Evolutionary conservation across 768 basidiomycete species (phyloP), one percentile per base, ranked within the genome.

Genomic region (Sporobolomyces roseus): DNA sequence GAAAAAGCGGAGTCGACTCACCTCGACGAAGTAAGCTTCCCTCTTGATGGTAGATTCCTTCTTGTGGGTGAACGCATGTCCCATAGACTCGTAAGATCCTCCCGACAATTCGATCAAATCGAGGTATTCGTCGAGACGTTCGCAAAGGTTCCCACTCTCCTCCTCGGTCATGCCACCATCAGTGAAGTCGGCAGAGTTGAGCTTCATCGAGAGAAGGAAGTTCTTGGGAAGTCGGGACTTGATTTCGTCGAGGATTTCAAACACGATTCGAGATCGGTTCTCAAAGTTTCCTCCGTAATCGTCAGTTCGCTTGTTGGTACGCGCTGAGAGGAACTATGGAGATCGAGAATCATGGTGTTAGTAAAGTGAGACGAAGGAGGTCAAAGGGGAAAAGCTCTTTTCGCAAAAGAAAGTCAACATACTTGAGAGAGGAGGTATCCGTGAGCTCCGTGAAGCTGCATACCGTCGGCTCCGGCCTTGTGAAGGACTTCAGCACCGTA

Each of bases 261-360:
- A 77, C 0, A 78, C 73, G 75, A 89, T 88, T 38, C 83, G 80
- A 13, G 81, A 78, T 2, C 89, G 80, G 55, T 82, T 83, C 75
- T 86, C 83, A 27, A 88, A 78, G 61, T 81, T 82, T 6, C 89
- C 88, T 0, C 88, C 88, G 75, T 87, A 90, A 4, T 48, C 48
- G 50, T 74, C 74, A 4, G 66, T 72, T 27, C 73, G 68, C n/a
- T 46, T 51, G 67, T 74, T 74, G 68, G 74, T 70, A 50, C 68
- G 71, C 29, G 55, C 52, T 16, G 65, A 71, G 25, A 69, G 70
- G 70, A 75, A 75, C 52, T 74, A 63, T 23, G n/a, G 48, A 27
- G 17, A 41, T 41, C 17, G n/a, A n/a, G n/a, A n/a, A n/a, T n/a
- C n/a, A n/a, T n/a, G n/a, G n/a, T n/a, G n/a, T n/a, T n/a, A n/a